These are phyloP conservation scores for Pseudogymnoascus sp. DNA, from an alignment of 2,329 filamentous ascomycete species.

Conservation along the genomic window DNA sequence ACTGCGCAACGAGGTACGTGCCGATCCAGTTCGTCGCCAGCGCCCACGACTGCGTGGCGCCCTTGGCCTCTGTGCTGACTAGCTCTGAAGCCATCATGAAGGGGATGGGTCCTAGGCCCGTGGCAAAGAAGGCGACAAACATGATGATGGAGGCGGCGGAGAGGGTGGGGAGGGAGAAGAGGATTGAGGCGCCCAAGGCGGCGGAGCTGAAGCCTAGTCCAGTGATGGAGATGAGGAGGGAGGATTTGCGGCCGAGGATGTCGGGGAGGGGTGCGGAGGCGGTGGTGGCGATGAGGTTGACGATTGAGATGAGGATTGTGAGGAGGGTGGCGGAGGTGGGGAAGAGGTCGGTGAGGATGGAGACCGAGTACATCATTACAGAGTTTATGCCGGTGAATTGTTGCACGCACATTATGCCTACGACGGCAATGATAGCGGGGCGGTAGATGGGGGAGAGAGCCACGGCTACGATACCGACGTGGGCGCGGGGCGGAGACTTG, in stretches of 20 bases:
- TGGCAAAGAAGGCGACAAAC: conserved; percentile 84
- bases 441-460: conserved; percentile 60
- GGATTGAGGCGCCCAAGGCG: conserved; percentile 72
- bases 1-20: conserved; percentile 88
- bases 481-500: conserved; percentile 18
- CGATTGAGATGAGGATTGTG: conserved; percentile 76
- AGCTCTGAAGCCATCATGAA: conserved; percentile 92
- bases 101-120: conserved; percentile 86
- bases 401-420: conserved; percentile 87
- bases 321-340: conserved; percentile 74
- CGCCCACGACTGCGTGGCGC: conserved; percentile 83
- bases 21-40: conserved; percentile 82
- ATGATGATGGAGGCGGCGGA: conserved; percentile 74
- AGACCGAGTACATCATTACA: conserved; percentile 97
- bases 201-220: conserved; percentile 79
- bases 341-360: conserved; percentile 72
- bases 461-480: conserved; percentile 58
- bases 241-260: conserved; percentile 77
- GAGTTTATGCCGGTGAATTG: conserved; percentile 93
- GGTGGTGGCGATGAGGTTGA: conserved; percentile 79
- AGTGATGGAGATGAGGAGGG: conserved; percentile 71
- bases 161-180: conserved; percentile 61
- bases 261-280: conserved; percentile 80
- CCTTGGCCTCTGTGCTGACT: conserved; percentile 82
- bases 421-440: conserved; percentile 70